Evolutionary conservation across 768 basidiomycete genomes (phyloP).

Genomic region (Wakefieldia striispora): DNA sequence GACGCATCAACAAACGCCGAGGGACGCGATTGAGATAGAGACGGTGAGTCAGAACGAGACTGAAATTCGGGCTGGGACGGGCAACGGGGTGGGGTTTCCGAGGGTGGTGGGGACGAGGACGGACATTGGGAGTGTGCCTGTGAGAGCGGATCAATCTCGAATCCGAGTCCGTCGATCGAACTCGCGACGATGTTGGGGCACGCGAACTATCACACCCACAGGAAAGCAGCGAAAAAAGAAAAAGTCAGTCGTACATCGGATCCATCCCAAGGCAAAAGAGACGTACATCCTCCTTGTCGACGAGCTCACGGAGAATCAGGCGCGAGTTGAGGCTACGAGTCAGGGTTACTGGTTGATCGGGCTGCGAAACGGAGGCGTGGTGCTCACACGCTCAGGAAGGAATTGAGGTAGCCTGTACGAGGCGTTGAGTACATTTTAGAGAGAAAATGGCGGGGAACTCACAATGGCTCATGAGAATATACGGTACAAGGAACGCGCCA

Average conservation of each 20-base stretch:
- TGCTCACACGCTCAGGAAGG: slow-evolving; percentile 37
- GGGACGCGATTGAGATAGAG: not conserved
- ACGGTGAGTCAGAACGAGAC: too few species aligned
- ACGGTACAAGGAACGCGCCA: slow-evolving; percentile 36
- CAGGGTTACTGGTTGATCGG: not conserved
- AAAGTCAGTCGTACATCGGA: not conserved
- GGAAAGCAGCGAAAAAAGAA: not conserved
- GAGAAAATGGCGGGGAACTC: not conserved
- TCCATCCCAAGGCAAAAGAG: not conserved
- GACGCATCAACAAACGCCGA: slow-evolving; percentile 1
- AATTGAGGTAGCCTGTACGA: slow-evolving; percentile 35
- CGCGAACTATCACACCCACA: slow-evolving; percentile 11
- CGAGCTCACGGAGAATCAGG: slow-evolving; percentile 25
- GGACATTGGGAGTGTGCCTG: slow-evolving; percentile 7
- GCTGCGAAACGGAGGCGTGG: too few species aligned
- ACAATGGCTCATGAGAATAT: slow-evolving; percentile 40
- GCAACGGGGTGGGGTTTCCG: too few species aligned
- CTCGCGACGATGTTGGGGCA: slow-evolving; percentile 26
- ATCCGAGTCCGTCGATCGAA: slow-evolving; percentile 21
- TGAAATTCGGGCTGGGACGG: too few species aligned
- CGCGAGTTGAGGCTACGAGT: slow-evolving; percentile 28
- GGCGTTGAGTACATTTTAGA: not conserved
- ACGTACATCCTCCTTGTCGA: slow-evolving; percentile 25
- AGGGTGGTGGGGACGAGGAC: not conserved
- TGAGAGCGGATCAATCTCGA: slow-evolving; percentile 12